Evolutionary conservation across 2,329 filamentous ascomycete species (phyloP).

Genomic region (Apiospora phragmitis): DNA sequence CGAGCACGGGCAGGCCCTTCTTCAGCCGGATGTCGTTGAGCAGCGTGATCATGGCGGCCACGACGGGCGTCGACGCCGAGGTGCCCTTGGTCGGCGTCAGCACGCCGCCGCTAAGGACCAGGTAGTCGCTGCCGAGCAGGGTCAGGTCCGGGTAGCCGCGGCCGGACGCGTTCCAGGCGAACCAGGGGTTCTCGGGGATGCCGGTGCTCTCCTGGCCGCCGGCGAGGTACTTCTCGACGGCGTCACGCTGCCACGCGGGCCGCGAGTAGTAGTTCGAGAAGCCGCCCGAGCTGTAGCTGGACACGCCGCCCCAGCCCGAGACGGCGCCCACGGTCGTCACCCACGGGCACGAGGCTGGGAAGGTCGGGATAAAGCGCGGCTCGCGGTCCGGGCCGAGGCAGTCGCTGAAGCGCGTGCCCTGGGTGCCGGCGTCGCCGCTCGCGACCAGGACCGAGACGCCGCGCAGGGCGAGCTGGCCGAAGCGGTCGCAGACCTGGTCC

Average conservation of each 20-base stretch:
- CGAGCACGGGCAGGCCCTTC: constrained; percentile 48
- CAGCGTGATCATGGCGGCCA: constrained; percentile 55
- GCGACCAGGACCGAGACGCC: constrained; percentile 64
- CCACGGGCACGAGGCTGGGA: constrained; percentile 49
- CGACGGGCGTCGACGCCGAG: constrained; percentile 52
- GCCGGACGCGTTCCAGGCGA: constrained; percentile 32
- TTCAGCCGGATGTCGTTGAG: constrained; percentile 55
- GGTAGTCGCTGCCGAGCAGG: constrained; percentile 43
- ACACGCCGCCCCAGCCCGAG: constrained; percentile 14
- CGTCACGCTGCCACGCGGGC: constrained; percentile 43
- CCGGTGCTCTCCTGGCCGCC: not conserved
- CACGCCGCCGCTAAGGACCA: constrained; percentile 38
- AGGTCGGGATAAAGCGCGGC: constrained; percentile 49
- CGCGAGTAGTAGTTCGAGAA: constrained; percentile 51
- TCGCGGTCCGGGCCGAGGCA: constrained; percentile 55
- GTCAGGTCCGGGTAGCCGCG: constrained; percentile 55
- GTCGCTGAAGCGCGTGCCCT: constrained; percentile 46
- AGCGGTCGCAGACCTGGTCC: constrained; percentile 57
- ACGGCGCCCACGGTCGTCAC: constrained; percentile 30
- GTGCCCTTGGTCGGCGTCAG: constrained; percentile 28
- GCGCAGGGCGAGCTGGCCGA: constrained; percentile 64
- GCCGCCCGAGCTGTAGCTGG: constrained; percentile 38
- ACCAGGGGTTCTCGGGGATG: not conserved
- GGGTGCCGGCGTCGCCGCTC: constrained; percentile 58
- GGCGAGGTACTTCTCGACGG: not conserved